These are phyloP conservation scores for Hura crepitans DNA, from an alignment of 441 rosid species.

Conservation along the genomic window DNA sequence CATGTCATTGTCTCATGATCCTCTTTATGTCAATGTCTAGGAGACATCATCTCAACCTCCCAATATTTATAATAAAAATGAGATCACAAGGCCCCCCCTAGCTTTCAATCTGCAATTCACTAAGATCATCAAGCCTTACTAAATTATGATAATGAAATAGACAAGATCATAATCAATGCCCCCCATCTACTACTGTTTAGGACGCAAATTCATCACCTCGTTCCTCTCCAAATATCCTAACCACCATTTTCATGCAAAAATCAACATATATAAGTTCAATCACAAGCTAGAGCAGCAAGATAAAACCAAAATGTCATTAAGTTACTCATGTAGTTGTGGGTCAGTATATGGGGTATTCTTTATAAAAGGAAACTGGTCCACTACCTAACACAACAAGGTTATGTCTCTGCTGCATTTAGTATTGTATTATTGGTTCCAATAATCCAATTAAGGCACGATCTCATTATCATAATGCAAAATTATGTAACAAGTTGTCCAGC, in stretches of 20 bases:
- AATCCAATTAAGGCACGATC: constrained; percentile 21
- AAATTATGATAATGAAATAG: constrained; percentile 11
- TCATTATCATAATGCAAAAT: not conserved
- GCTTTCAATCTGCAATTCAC: not conserved
- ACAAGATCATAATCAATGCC: not conserved
- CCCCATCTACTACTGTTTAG: not conserved
- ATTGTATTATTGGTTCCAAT: constrained; percentile 29
- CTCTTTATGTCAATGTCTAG: constrained; percentile 28
- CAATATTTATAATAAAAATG: not conserved
- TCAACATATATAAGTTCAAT: not conserved
- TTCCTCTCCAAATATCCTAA: constrained; percentile 16
- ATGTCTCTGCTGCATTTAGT: constrained; percentile 23
- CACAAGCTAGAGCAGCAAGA: constrained; percentile 25
- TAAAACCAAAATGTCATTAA: constrained; percentile 30
- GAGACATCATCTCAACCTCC: constrained; percentile 30
- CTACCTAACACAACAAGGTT: constrained; percentile 25
- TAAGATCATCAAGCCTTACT: not conserved
- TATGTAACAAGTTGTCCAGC: not conserved
- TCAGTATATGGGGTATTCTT: constrained; percentile 16
- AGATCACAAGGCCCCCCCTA: constrained; percentile 1
- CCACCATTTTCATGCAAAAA: constrained; percentile 14
- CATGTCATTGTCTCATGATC: constrained; percentile 26
- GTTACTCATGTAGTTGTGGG: constrained; percentile 23
- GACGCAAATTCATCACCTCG: constrained; percentile 6
- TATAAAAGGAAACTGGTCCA: no score